Conservation (phyloP, 1,284 basidiomycete genomes). For the Fistulinella cinereoalba region DNA sequence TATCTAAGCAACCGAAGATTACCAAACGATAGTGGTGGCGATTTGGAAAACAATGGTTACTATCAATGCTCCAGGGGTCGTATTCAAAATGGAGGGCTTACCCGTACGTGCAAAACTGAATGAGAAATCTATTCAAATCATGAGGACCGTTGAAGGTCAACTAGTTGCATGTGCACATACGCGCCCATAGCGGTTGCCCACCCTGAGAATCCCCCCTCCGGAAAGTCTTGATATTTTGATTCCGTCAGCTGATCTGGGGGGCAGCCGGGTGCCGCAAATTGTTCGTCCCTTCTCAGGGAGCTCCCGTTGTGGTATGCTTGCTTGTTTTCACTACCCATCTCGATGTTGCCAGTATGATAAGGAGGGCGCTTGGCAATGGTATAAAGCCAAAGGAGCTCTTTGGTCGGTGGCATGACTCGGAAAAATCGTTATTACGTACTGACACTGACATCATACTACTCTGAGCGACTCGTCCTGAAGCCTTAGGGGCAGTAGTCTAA, state of each 20-base stretch:
- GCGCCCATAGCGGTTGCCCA: conserved; percentile 33
- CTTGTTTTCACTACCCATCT: conserved; percentile 1
- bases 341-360: too few species aligned
- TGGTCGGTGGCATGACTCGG: too few species aligned
- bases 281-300: background rate
- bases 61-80: background rate
- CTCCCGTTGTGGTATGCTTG: background rate
- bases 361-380: too few species aligned
- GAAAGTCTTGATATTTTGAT: conserved; percentile 10
- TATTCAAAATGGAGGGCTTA: conserved; percentile 18
- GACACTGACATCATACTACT: too few species aligned
- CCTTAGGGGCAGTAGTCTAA: too few species aligned
- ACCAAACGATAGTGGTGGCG: background rate
- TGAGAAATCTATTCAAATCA: conserved; percentile 16
- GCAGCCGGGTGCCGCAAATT: background rate
- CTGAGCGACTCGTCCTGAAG: too few species aligned
- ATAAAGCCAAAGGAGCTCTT: too few species aligned
- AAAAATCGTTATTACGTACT: too few species aligned
- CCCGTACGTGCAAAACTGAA: conserved; percentile 40
- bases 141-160: too few species aligned
- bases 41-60: background rate
- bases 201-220: conserved; percentile 26
- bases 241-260: background rate
- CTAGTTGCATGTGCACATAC: conserved; percentile 13
- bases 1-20: conserved; percentile 30